Conservation (phyloP, 1,284 basidiomycete species). For the Laetiporus sulphureus region DNA sequence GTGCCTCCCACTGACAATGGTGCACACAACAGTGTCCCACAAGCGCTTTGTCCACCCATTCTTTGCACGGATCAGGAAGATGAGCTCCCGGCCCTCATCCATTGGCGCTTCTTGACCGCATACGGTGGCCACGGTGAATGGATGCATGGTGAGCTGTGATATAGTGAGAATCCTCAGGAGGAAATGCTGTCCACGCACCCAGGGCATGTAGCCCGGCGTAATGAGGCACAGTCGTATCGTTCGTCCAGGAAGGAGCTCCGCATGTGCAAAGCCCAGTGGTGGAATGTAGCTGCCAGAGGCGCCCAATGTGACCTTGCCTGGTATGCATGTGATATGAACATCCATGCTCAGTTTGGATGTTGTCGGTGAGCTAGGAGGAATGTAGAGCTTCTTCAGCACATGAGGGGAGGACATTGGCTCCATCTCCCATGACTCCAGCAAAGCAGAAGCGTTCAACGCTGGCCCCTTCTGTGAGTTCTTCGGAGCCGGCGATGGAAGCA, state of each 20-base stretch:
- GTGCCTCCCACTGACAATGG: slow-evolving; percentile 25
- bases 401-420: slow-evolving; percentile 1
- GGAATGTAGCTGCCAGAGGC: slow-evolving; percentile 33
- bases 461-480: slow-evolving; percentile 8
- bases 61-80: slow-evolving; percentile 73
- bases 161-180: slow-evolving; percentile 69
- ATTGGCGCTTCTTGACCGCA: slow-evolving; percentile 46
- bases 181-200: slow-evolving; percentile 80
- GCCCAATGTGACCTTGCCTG: slow-evolving; percentile 6
- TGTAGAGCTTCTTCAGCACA: neutral
- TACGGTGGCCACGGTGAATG: slow-evolving; percentile 74
- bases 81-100: slow-evolving; percentile 49
- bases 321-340: slow-evolving; percentile 8
- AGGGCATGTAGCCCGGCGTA: slow-evolving; percentile 52
- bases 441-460: neutral
- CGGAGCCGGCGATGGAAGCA: slow-evolving; percentile 5
- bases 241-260: slow-evolving; percentile 72
- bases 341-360: neutral
- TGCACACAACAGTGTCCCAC: slow-evolving; percentile 48
- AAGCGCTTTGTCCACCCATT: slow-evolving; percentile 73
- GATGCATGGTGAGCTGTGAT: slow-evolving; percentile 66
- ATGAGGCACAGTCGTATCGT: slow-evolving; percentile 71
- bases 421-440: slow-evolving; percentile 4
- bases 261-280: slow-evolving; percentile 67
- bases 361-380: too few relatives aligned